These are phyloP conservation scores for Mucor piriformis DNA, from an alignment of 371 early-diverging fungal genomes.

Conservation along the genomic window DNA sequence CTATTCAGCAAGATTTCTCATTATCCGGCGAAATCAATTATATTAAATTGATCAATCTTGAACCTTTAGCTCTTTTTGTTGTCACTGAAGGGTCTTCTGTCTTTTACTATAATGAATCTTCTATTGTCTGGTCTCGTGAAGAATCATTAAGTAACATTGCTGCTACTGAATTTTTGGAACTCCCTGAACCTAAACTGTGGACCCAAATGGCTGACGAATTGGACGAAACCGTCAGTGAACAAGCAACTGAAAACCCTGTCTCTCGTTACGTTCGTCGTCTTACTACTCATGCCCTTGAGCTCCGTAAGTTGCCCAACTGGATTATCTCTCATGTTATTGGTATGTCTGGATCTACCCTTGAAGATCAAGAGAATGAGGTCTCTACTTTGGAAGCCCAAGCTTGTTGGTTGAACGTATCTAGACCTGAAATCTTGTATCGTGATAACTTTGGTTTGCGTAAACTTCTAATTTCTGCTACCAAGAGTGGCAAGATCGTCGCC, in stretches of 20 bases:
- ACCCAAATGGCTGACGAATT: constrained; percentile 79
- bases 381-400: constrained; percentile 30
- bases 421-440: constrained; percentile 47
- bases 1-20: constrained; percentile 39
- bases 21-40: constrained; percentile 45
- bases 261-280: constrained; percentile 75
- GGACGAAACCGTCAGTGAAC: constrained; percentile 51
- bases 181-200: constrained; percentile 77
- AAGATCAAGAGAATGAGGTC: constrained; percentile 14
- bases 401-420: constrained; percentile 28
- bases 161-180: constrained; percentile 78
- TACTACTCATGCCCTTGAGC: constrained; percentile 51
- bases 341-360: constrained; percentile 21
- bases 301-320: constrained; percentile 44
- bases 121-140: constrained; percentile 77
- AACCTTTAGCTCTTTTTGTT: constrained; percentile 40
- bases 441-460: constrained; percentile 89
- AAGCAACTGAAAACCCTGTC: constrained; percentile 45
- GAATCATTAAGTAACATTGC: constrained; percentile 77
- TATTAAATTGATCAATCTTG: constrained; percentile 21
- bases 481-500: constrained; percentile 81
- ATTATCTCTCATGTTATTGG: constrained; percentile 29
- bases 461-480: constrained; percentile 75
- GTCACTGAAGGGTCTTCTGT: constrained; percentile 62
- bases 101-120: constrained; percentile 51